Base-by-base conservation (phyloP, 2,329 filamentous ascomycete genomes). In the Aspergillus novofumigatus region DNA sequence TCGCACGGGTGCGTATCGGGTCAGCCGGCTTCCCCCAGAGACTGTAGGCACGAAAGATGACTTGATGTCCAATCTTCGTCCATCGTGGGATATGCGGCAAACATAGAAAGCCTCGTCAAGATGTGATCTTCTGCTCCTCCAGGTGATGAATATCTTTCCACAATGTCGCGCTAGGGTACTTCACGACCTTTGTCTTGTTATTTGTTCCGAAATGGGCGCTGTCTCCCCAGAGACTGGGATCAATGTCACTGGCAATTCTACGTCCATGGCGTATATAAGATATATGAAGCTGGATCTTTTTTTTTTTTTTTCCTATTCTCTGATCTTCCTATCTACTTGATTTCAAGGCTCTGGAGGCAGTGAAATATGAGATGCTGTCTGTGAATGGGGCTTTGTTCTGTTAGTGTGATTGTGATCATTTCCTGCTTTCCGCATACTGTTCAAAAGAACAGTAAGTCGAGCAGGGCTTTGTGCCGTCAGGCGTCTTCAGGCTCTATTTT, bases 21-120 rank as follows among this genome's bases (percentile, higher is more conserved):
- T 97, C 62, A 94, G 90, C 70, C 86, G 90, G 51, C 83, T 97
- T 59, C 92, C 92, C 0, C 87, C 86, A 57, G 91, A 92, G 64
- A 84, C 87, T 47, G 90, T 96, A 57, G 92, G 92, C 62, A 92
- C 90, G 3, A 82, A 81, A 67, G 84, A 88, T 35, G 85, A 91
- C 56, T 74, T 93, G 71, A 75, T 78, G 56, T 75, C 74, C n/a
- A 78, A 85, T 62, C 74, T 88, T 69, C 76, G 76, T 65, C 85
- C 85, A 38, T 77, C 76, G 57, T 82, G 83, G 81, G 77, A 82
- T 68, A 75, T 85, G 74, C 63, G 59, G 51, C 58, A 59, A 66
- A 64, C 56, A 61, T 57, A 55, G 54, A 51, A 47, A 26, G 23
- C 28, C 17, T 47, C 47, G 20, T 38, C 41, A 47, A 38, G 49